Conservation (phyloP, 78 protist species). For the Dictyostelium capitatum region DNA sequence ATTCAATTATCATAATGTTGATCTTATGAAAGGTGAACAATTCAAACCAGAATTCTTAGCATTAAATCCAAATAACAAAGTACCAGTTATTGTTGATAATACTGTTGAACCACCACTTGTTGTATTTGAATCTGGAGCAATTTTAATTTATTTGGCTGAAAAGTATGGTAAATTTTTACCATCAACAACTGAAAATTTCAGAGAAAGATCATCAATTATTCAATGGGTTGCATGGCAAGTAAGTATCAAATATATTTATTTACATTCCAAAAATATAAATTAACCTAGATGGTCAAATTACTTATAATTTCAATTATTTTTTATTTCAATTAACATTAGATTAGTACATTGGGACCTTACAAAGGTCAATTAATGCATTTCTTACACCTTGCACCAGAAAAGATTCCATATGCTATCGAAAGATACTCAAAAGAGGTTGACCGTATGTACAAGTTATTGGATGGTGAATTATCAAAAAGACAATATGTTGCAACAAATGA, state of each 20-base stretch:
- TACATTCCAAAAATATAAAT: too few species aligned
- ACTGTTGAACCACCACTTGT: slow-evolving; percentile 24
- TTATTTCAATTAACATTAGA: too few species aligned
- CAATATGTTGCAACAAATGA: slow-evolving; percentile 29
- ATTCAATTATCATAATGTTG: neutral
- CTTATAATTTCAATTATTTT: too few species aligned
- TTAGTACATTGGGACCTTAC: neutral
- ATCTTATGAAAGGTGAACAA: slow-evolving; percentile 83
- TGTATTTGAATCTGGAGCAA: slow-evolving; percentile 91
- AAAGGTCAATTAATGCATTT: slow-evolving; percentile 1
- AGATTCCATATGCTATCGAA: neutral
- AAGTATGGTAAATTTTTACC: slow-evolving; percentile 72
- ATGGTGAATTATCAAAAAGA: neutral
- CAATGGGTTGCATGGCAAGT: slow-evolving; percentile 46
- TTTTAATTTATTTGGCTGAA: slow-evolving; percentile 89
- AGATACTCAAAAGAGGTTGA: slow-evolving; percentile 16
- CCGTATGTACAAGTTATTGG: slow-evolving; percentile 15
- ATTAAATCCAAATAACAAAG: slow-evolving; percentile 87
- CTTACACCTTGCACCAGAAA: neutral
- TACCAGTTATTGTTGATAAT: slow-evolving; percentile 87
- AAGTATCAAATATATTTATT: too few species aligned
- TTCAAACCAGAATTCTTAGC: slow-evolving; percentile 74
- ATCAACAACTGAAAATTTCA: neutral
- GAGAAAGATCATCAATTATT: neutral
- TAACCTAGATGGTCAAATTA: too few species aligned